Percentiles rank a stretch among this genome's conserved stretches.
phyloP scores from a whole-genome alignment of 768 basidiomycete genomes.

The Phlebiopsis gigantea region DNA sequence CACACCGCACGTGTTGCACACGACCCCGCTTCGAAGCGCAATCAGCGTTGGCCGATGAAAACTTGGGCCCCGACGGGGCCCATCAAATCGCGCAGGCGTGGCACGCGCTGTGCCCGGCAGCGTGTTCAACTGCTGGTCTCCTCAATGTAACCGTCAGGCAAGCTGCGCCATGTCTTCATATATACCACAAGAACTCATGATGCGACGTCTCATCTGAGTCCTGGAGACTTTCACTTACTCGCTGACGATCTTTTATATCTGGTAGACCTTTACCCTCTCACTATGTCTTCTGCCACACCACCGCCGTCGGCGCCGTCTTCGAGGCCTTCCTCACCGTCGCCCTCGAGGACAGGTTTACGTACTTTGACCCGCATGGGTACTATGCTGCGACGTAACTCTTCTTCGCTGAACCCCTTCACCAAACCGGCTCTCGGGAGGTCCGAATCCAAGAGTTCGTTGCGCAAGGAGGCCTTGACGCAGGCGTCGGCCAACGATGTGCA shows the following conservation, averaged over 20 bases:
- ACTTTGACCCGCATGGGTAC: conserved; percentile 46
- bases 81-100: conserved; percentile 12
- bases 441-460: conserved; percentile 22
- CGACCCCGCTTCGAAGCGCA: conserved; percentile 1
- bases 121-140: conserved; percentile 15
- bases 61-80: not conserved
- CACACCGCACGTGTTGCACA: conserved; percentile 8
- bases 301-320: conserved; percentile 14
- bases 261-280: not conserved
- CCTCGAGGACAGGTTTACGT: conserved; percentile 34
- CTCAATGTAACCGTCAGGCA: conserved; percentile 20
- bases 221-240: not conserved
- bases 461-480: conserved; percentile 30
- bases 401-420: conserved; percentile 34
- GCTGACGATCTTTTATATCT: not conserved
- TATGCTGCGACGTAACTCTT: conserved; percentile 55
- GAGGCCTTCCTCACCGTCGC: conserved; percentile 16
- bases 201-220: conserved; percentile 9
- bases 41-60: conserved; percentile 2
- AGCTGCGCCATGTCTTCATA: conserved; percentile 6
- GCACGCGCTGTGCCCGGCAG: not conserved
- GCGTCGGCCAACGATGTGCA: conserved; percentile 20
- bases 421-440: conserved; percentile 12
- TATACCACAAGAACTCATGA: conserved; percentile 6
- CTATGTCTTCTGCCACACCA: conserved; percentile 16